Conservation (phyloP, 805 yeast genomes). For the Barnettozyma californica region DNA sequence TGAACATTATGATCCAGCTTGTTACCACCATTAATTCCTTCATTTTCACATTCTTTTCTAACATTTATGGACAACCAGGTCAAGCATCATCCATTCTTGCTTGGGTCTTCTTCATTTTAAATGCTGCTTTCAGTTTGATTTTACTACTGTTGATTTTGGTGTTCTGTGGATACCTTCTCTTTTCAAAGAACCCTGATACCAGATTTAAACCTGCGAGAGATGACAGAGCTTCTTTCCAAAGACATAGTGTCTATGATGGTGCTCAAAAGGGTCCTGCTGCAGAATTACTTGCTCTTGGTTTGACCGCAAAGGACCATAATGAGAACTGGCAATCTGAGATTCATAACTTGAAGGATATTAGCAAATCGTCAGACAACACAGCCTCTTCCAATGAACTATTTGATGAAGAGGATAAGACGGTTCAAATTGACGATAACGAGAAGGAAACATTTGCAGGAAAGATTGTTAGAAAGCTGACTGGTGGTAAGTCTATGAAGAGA, state of each 20-base stretch:
- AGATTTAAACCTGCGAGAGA: conserved; percentile 85
- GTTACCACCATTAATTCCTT: conserved; percentile 77
- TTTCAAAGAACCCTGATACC: conserved; percentile 83
- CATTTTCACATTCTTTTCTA: conserved; percentile 80
- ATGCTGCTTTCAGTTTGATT: conserved; percentile 81
- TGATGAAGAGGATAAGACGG: conserved; percentile 25
- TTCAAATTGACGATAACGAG: conserved; percentile 29
- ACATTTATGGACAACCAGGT: conserved; percentile 74
- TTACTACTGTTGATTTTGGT: conserved; percentile 66
- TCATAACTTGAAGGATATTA: conserved; percentile 18
- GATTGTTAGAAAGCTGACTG: conserved; percentile 38
- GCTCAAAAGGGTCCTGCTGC: conserved; percentile 31
- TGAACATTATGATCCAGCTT: conserved; percentile 66
- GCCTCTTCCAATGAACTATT: conserved; percentile 14
- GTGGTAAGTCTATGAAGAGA: conserved; percentile 21
- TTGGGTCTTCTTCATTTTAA: conserved; percentile 80
- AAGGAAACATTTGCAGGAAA: conserved; percentile 37
- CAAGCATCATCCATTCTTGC: conserved; percentile 85
- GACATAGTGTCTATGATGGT: conserved; percentile 26
- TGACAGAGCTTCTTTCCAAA: conserved; percentile 88
- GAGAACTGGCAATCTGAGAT: conserved; percentile 64
- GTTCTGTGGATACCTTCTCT: conserved; percentile 54
- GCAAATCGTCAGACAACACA: conserved; percentile 10
- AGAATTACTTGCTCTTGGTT: conserved; percentile 69
- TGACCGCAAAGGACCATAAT: conserved; percentile 78